Evolutionary conservation across 2,329 filamentous ascomycete genomes (phyloP).

Genomic region (Alternaria angustiovoidea): DNA sequence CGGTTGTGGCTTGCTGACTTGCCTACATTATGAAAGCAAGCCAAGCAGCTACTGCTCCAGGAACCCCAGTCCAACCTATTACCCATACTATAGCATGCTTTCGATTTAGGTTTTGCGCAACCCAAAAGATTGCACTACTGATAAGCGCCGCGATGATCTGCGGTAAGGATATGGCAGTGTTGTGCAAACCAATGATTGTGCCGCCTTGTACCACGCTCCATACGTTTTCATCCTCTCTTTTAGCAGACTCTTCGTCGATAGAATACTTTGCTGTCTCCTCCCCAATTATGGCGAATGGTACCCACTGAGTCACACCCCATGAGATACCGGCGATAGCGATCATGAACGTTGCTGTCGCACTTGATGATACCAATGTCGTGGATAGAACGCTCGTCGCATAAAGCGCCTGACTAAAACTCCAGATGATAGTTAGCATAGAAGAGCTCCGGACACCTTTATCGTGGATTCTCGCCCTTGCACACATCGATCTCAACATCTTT

Average conservation of each 20-base stretch:
- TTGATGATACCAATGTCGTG: neutral
- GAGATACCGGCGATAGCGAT: neutral
- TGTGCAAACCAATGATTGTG: neutral
- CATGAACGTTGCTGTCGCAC: neutral
- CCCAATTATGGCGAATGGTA: neutral
- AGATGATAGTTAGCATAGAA: neutral
- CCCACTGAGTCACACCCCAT: neutral
- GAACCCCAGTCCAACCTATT: neutral
- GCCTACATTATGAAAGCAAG: neutral
- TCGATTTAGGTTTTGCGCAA: neutral
- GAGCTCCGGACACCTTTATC: accelerated
- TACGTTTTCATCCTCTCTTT: neutral
- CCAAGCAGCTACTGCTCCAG: neutral
- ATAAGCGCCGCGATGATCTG: neutral
- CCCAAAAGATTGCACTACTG: neutral
- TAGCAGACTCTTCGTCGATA: neutral
- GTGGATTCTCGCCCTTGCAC: neutral
- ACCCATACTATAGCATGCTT: neutral
- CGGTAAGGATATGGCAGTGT: neutral
- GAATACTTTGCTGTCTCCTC: neutral
- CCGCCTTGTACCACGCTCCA: neutral
- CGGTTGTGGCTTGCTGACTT: neutral
- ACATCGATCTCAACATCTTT: neutral
- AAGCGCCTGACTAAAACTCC: neutral
- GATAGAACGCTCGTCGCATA: neutral